Conservation (phyloP, 2,329 filamentous ascomycete genomes). For the Aspergillus sp. region DNA sequence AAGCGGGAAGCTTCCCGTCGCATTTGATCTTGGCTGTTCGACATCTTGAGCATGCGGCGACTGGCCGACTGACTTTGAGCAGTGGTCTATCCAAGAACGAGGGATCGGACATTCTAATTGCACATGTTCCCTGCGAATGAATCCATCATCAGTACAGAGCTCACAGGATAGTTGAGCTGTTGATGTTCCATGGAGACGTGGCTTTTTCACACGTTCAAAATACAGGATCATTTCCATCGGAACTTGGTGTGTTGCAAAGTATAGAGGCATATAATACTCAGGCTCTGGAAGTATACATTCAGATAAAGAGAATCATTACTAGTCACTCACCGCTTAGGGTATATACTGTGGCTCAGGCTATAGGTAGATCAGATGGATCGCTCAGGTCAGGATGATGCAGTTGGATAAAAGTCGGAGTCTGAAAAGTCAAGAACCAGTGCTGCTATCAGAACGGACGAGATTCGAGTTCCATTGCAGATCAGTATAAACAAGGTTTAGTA, state of each 20-base stretch:
- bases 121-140: slow-evolving; percentile 22
- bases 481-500: not conserved
- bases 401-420: slow-evolving; percentile 4
- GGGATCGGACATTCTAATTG: slow-evolving; percentile 31
- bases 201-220: not conserved
- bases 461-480: slow-evolving; percentile 8
- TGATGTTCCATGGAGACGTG: not conserved
- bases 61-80: slow-evolving; percentile 68
- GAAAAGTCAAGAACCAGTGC: slow-evolving; percentile 5
- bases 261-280: not conserved
- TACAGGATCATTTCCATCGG: not conserved
- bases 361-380: not conserved
- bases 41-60: slow-evolving; percentile 78
- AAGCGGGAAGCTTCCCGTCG: slow-evolving; percentile 92
- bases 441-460: slow-evolving; percentile 6
- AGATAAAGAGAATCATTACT: not conserved
- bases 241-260: not conserved
- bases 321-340: not conserved
- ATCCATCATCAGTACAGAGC: not conserved
- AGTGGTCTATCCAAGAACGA: slow-evolving; percentile 42
- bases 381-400: not conserved
- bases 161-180: not conserved
- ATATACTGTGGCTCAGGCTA: not conserved
- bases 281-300: too few relatives aligned
- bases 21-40: slow-evolving; percentile 96